Base-by-base conservation (phyloP, 1,139 yeast species). In the Yamadazyma mexicana region DNA sequence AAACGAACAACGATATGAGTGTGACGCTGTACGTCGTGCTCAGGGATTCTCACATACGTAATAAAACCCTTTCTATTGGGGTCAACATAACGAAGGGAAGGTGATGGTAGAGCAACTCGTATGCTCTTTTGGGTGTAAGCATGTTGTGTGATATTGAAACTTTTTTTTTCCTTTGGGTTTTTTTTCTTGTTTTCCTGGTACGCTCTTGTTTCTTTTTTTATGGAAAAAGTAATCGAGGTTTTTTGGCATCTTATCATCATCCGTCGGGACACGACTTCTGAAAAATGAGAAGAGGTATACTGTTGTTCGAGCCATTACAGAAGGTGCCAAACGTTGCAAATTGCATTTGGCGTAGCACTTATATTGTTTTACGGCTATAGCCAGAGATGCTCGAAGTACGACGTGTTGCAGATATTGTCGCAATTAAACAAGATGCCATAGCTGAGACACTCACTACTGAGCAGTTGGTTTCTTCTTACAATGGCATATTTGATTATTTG, bases 41-140 rank as follows among this genome's bases (percentile, higher is more conserved):
- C n/a, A n/a, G n/a, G n/a, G n/a, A n/a, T n/a, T n/a, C n/a, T n/a
- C 10, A 57, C 50, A 39, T 51, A 55, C 62, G 72, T 37, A 67
- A 55, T 15, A 64, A 42, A 30, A 58, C 38, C n/a, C 63, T 51
- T 51, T 69, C 75, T 8, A 59, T 51, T 33, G 49, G 48, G 17
- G 74, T 69, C 55, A 69, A 61, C 73, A 69, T 69, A 41, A 52
- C 55, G 42, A 58, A 62, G 17, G 75, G 75, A 43, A 69, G 60
- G 42, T 63, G 64, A 49, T 62, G 58, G 54, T 65, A 68, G 49
- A 66, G 63, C 44, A 62, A 48, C 37, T 58, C 51, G 50, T 64
- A 49, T 3, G 42, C 45, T 8, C 37, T 29, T 31, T 43, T 48
- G 4, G 51, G 50, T 10, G 46, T 42, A 34, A 47, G 39, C 43